These are phyloP conservation scores for Picea glauca DNA, from an alignment of 75 land plant species.

Conservation along the genomic window DNA sequence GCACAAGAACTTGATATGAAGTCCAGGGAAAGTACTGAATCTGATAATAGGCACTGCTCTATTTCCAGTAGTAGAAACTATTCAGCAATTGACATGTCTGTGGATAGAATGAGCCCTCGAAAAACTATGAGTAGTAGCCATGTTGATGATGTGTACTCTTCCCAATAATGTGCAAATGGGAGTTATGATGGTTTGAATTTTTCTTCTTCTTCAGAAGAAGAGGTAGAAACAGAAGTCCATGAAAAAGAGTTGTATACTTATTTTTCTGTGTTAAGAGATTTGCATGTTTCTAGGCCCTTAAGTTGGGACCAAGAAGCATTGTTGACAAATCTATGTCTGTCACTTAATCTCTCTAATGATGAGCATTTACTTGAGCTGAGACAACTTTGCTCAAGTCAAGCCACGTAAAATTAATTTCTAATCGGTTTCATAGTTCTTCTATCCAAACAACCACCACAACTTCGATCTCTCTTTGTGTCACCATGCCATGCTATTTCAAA, in stretches of 20 bases:
- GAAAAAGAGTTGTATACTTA: slow-evolving; percentile 52
- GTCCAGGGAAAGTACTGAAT: no score
- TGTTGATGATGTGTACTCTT: slow-evolving; percentile 45
- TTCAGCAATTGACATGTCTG: background rate
- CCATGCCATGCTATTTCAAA: no score
- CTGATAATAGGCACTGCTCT: slow-evolving; percentile 36
- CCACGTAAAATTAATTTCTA: background rate
- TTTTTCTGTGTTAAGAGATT: slow-evolving; percentile 36
- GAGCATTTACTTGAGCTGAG: slow-evolving; percentile 41
- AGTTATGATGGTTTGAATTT: slow-evolving; percentile 1
- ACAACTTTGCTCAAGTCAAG: background rate
- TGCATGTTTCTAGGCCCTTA: slow-evolving; percentile 64
- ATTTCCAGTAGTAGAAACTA: slow-evolving; percentile 28
- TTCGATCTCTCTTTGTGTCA: no score
- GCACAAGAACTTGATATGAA: no score
- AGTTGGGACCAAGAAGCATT: slow-evolving; percentile 58
- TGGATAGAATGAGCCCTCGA: slow-evolving; percentile 11
- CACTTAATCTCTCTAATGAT: slow-evolving; percentile 60
- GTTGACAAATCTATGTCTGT: slow-evolving; percentile 48
- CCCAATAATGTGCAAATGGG: slow-evolving; percentile 14
- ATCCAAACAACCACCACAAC: no score
- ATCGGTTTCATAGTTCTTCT: no score
- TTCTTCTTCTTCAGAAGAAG: slow-evolving; percentile 15
- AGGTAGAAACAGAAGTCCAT: slow-evolving; percentile 33
- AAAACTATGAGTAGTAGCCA: slow-evolving; percentile 7